phyloP scores from a whole-genome alignment of 208 protist species.

The Entamoeba invadens region DNA sequence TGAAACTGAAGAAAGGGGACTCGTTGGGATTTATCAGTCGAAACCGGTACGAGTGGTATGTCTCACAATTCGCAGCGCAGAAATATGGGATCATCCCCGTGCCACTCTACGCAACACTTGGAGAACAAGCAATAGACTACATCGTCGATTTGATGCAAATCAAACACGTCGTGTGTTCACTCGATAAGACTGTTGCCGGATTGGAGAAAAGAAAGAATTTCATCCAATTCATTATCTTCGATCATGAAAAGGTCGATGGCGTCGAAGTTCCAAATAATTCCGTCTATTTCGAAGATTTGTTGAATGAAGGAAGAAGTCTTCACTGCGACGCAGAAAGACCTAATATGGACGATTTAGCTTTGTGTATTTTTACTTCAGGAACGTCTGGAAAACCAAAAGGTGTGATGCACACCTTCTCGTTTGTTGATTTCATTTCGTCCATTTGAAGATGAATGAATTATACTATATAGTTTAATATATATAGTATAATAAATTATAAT shows the following conservation, averaged over 20 bases:
- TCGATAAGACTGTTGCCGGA: neutral
- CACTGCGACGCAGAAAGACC: neutral
- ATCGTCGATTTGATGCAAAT: neutral
- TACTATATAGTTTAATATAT: too few species aligned
- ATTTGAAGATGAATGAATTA: too few species aligned
- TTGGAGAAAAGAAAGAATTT: neutral
- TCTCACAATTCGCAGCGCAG: neutral
- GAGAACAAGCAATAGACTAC: neutral
- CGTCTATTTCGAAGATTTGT: neutral
- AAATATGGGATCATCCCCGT: neutral
- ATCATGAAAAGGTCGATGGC: neutral
- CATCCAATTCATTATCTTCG: neutral
- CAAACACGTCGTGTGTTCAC: neutral
- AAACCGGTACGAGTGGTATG: neutral
- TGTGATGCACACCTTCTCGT: neutral
- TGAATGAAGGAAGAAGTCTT: neutral
- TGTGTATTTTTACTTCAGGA: neutral
- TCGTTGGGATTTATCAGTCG: neutral
- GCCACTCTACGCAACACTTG: neutral
- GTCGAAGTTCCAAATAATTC: neutral
- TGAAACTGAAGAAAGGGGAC: neutral
- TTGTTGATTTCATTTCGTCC: too few species aligned
- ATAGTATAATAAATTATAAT: too few species aligned
- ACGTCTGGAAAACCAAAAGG: slow-evolving; percentile 1
- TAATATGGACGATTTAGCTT: neutral